Base-by-base conservation (phyloP, 140 eudicot genomes). In the Bidens hawaiensis region DNA sequence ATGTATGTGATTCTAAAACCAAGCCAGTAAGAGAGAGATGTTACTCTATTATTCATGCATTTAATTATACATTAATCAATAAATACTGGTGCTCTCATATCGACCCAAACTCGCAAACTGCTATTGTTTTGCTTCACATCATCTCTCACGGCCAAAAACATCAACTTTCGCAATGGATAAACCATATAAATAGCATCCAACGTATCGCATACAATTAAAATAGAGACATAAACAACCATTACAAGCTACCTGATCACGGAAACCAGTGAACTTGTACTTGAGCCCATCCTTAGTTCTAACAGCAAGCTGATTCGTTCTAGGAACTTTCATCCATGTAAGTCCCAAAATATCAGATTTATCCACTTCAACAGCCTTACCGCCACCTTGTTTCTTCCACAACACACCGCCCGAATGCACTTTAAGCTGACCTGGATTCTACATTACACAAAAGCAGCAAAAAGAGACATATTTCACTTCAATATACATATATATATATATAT, bases 301-400 rank as follows among this genome's bases (percentile, higher is more conserved):
- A 16, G 95, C 88, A 72, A 93, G 95, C 73, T 85, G 96, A 78
- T 93, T 81, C 42, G 81, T 71, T 18, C 99, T 71, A 0, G 96
- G 99, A 36, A 93, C 84, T 79, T 93, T 93, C 99, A 85, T 93
- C 99, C 99, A 93, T 0, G 83, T 76, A 54, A 93, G 81, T 36
- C 83, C 76, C 4, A 65, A 45, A 26, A 93, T 69, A 53, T 93
- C 86, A 62, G 82, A 52, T 42, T 74, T 93, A 26, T 88, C 99
- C 28, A 93, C 94, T 71, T 93, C 97, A 45, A 88, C 90, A 26
- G 96, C 93, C 76, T 88, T 88, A 18, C 99, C 96, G 60, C 99
- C 99, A 0, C 96, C 97, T 75, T 80, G 95, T 76, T 93, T 93
- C 80, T 81, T 93, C 99, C 99, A 93, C 55, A 75, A 46, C 43